A percentile compares a stretch with the other conserved stretches of the same genome.
Conservation (phyloP, 1,139 yeast species). For the Sugiyamaella sp. region DNA sequence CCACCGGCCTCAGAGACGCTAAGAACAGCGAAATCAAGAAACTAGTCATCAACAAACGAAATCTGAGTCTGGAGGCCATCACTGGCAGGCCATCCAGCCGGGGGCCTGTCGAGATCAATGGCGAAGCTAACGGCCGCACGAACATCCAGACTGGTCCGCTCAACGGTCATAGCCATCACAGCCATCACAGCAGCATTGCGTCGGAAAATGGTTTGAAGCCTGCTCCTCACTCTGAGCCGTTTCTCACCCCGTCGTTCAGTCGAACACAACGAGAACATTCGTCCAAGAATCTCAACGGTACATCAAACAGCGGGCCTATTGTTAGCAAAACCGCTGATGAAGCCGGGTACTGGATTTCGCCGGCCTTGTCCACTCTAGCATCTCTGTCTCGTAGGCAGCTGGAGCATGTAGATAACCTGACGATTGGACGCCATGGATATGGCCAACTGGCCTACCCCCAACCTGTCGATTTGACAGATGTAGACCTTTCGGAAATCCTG, state of each 20-base stretch:
- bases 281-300: neutral
- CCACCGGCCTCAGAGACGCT: conserved; percentile 15
- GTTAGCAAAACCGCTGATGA: conserved; percentile 34
- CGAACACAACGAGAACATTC: conserved; percentile 13
- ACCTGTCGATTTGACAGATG: conserved; percentile 71
- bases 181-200: neutral
- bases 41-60: conserved; percentile 41
- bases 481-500: conserved; percentile 51
- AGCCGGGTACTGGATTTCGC: conserved; percentile 80
- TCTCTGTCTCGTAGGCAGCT: conserved; percentile 55
- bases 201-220: conserved; percentile 2
- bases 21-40: conserved; percentile 35
- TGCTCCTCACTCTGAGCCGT: neutral
- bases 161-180: neutral
- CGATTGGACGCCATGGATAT: conserved; percentile 71
- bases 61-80: conserved; percentile 47
- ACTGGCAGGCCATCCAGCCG: conserved; percentile 17
- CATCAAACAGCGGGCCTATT: conserved; percentile 23
- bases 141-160: neutral
- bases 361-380: conserved; percentile 60
- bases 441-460: conserved; percentile 74
- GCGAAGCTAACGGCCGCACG: neutral
- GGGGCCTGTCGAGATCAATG: neutral
- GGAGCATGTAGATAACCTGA: conserved; percentile 62
- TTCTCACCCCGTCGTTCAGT: conserved; percentile 9